Evolutionary conservation across 768 basidiomycete genomes (phyloP).

Genomic region (Grammothele lineata): DNA sequence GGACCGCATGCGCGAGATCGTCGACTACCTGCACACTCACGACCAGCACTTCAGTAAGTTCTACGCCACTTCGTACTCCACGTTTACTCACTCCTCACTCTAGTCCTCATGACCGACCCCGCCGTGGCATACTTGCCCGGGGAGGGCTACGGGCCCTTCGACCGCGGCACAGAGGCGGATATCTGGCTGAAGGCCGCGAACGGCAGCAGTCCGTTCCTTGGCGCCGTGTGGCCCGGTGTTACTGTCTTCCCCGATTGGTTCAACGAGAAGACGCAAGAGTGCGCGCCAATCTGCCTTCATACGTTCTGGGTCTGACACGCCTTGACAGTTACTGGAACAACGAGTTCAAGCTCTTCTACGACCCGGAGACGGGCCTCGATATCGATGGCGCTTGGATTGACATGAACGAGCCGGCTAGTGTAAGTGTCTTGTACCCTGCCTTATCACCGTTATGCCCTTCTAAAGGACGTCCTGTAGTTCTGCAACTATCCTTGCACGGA

Average conservation of each 20-base stretch:
- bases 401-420: constrained; percentile 71
- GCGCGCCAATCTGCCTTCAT: constrained; percentile 15
- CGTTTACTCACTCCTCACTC: neutral
- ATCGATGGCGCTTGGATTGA: constrained; percentile 76
- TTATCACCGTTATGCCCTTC: neutral
- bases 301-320: neutral
- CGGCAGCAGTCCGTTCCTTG: constrained; percentile 47
- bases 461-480: constrained; percentile 38
- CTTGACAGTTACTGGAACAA: constrained; percentile 52
- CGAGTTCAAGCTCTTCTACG: constrained; percentile 56
- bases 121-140: constrained; percentile 53
- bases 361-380: constrained; percentile 48
- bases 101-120: constrained; percentile 74
- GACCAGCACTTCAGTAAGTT: constrained; percentile 53
- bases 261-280: constrained; percentile 48
- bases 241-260: constrained; percentile 47
- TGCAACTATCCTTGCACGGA: constrained; percentile 59
- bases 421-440: constrained; percentile 24
- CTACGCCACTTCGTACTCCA: neutral
- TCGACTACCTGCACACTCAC: constrained; percentile 54
- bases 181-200: constrained; percentile 62
- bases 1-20: constrained; percentile 58
- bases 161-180: constrained; percentile 48
- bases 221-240: constrained; percentile 63
- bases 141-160: constrained; percentile 46